These are phyloP conservation scores for Pelargonium myrrhifolium DNA, from an alignment of 441 rosid species.

Conservation along the genomic window DNA sequence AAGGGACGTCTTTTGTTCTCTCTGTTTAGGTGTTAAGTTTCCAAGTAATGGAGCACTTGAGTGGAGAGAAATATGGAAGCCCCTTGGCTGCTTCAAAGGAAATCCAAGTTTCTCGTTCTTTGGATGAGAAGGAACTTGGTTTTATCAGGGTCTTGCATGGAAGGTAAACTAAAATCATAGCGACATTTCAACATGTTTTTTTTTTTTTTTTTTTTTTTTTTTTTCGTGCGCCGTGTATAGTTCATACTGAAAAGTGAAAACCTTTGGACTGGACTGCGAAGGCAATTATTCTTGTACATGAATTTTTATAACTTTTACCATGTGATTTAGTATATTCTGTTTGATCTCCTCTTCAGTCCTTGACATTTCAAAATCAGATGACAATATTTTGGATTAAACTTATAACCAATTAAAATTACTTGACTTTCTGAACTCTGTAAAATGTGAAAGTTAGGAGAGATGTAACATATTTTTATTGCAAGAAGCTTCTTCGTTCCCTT, in stretches of 20 bases:
- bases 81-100: constrained; percentile 33
- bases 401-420: neutral
- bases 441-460: neutral
- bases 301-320: neutral
- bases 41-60: constrained; percentile 20
- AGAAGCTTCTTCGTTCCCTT: neutral
- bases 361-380: neutral
- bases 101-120: constrained; percentile 19
- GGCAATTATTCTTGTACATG: neutral
- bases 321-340: neutral
- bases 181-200: constrained; percentile 3
- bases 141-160: constrained; percentile 60
- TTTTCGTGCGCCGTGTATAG: neutral
- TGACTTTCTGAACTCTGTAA: neutral
- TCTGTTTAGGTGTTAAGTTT: constrained; percentile 58
- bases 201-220: too few species aligned
- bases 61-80: constrained; percentile 24
- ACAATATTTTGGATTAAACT: neutral
- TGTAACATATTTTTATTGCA: neutral
- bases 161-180: constrained; percentile 45
- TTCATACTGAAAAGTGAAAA: neutral
- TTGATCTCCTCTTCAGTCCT: neutral
- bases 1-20: constrained; percentile 14
- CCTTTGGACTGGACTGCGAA: neutral
- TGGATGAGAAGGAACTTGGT: constrained; percentile 41